phyloP scores from a whole-genome alignment of 1,139 yeast genomes.

The Hanseniaspora gamundiae region DNA sequence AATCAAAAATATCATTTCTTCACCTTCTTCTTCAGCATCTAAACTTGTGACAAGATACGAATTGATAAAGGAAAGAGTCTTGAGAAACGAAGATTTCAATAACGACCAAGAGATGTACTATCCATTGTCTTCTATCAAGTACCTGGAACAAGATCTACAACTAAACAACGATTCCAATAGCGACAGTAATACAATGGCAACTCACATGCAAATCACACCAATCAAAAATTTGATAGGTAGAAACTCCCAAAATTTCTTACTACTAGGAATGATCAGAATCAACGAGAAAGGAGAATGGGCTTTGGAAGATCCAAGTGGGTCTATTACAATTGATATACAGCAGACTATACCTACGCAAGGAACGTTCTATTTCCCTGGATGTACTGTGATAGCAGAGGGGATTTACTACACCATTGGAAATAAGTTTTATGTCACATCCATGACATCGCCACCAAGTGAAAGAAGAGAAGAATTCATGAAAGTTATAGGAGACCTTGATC shows the following conservation, averaged over 20 bases:
- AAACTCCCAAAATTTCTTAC: slow-evolving; percentile 59
- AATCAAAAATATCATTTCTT: slow-evolving; percentile 5
- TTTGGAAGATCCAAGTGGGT: slow-evolving; percentile 72
- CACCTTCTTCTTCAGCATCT: slow-evolving; percentile 2
- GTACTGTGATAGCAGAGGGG: slow-evolving; percentile 76
- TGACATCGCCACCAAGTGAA: slow-evolving; percentile 88
- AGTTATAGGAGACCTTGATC: slow-evolving; percentile 69
- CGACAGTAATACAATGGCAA: slow-evolving; percentile 11
- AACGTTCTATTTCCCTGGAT: slow-evolving; percentile 58
- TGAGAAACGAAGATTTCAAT: slow-evolving; percentile 60
- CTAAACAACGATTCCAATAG: slow-evolving; percentile 10
- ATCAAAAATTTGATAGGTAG: slow-evolving; percentile 80
- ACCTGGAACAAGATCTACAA: slow-evolving; percentile 15
- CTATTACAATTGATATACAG: slow-evolving; percentile 56
- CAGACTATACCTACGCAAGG: slow-evolving; percentile 46
- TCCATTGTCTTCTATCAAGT: slow-evolving; percentile 23
- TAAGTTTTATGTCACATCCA: slow-evolving; percentile 59
- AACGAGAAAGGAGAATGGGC: slow-evolving; percentile 58
- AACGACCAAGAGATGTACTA: slow-evolving; percentile 23
- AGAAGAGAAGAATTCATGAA: slow-evolving; percentile 52
- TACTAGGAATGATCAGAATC: slow-evolving; percentile 64
- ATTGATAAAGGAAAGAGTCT: slow-evolving; percentile 53
- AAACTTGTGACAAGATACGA: slow-evolving; percentile 37
- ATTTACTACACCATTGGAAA: slow-evolving; percentile 51
- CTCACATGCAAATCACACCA: slow-evolving; percentile 48